Base-by-base conservation (phyloP, 805 yeast species). In the Hanseniaspora lachancei region DNA sequence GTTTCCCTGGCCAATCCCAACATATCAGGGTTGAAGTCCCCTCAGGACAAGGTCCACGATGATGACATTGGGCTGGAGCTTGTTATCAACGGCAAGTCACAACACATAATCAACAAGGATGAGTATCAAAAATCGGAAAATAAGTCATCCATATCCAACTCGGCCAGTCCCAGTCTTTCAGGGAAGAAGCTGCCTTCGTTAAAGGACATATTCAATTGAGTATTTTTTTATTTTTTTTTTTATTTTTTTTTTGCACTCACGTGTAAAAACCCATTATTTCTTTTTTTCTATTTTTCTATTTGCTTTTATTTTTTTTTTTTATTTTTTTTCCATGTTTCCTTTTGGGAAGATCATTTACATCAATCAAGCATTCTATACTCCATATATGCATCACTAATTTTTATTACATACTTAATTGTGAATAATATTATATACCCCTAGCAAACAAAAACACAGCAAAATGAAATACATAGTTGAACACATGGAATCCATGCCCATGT, bases 381-480 rank as follows among this genome's bases (percentile, higher is more conserved):
- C n/a, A n/a, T n/a, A n/a, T n/a, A n/a, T n/a, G n/a, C n/a, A n/a
- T n/a, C n/a, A n/a, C n/a, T n/a, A n/a, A n/a, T n/a, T n/a, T n/a
- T n/a, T n/a, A n/a, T n/a, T n/a, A n/a, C n/a, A n/a, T n/a, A n/a
- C n/a, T n/a, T n/a, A n/a, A n/a, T n/a, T n/a, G n/a, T n/a, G n/a
- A n/a, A n/a, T n/a, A n/a, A n/a, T n/a, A n/a, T n/a, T n/a, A n/a
- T n/a, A n/a, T n/a, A n/a, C 6, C 27, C 27, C 27, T 6, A 3
- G 6, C 5, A 50, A 42, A 21, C 20, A 23, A 42, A 32, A 7
- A 3, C 5, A 12, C 6, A n/a, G 20, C 20, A 61, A 40, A 29
- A 86, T 86, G 95, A 88, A 87, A 70, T 91, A 89, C 74, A 80
- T 93, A 54, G 89, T 91, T 53, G 98, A 91, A 69, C 98, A 91